Conservation (phyloP, 2,329 filamentous ascomycete species). For the Alternaria gaisen region DNA sequence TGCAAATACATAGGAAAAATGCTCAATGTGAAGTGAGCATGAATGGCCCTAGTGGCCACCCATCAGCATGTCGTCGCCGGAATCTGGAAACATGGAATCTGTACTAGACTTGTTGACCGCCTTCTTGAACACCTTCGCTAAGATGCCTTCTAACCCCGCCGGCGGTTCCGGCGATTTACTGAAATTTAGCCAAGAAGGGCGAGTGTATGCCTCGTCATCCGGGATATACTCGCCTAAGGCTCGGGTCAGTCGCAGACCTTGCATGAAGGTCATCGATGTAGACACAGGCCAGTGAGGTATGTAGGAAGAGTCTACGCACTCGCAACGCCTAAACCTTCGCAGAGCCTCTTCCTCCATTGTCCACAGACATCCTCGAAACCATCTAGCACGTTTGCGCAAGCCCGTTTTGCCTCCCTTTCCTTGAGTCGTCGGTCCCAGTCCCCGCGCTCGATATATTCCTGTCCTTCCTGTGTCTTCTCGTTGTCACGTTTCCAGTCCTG, state of each 20-base stretch:
- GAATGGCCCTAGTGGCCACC: not conserved
- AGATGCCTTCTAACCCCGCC: not conserved
- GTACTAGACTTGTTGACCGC: constrained; percentile 3
- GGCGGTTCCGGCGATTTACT: not conserved
- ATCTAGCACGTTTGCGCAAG: constrained; percentile 86
- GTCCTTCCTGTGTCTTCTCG: constrained; percentile 82
- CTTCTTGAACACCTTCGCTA: not conserved
- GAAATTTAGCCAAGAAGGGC: not conserved
- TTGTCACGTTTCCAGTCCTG: constrained; percentile 85
- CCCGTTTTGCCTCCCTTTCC: constrained; percentile 80
- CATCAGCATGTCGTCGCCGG: constrained; percentile 4
- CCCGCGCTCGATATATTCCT: constrained; percentile 80
- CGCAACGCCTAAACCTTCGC: constrained; percentile 55
- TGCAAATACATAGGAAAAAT: constrained; percentile 15
- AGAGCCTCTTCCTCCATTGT: constrained; percentile 78
- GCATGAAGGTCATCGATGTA: not conserved
- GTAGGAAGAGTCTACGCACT: constrained; percentile 38
- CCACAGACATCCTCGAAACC: constrained; percentile 94
- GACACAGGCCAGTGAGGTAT: not conserved
- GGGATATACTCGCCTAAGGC: constrained; percentile 1
- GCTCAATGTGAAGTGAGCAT: not conserved
- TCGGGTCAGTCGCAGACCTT: not conserved
- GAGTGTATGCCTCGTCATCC: not conserved
- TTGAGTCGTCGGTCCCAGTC: constrained; percentile 82
- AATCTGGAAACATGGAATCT: constrained; percentile 19